These are phyloP conservation scores for Lagenaria siceraria DNA, from an alignment of 306 rosid genomes.

Conservation along the genomic window DNA sequence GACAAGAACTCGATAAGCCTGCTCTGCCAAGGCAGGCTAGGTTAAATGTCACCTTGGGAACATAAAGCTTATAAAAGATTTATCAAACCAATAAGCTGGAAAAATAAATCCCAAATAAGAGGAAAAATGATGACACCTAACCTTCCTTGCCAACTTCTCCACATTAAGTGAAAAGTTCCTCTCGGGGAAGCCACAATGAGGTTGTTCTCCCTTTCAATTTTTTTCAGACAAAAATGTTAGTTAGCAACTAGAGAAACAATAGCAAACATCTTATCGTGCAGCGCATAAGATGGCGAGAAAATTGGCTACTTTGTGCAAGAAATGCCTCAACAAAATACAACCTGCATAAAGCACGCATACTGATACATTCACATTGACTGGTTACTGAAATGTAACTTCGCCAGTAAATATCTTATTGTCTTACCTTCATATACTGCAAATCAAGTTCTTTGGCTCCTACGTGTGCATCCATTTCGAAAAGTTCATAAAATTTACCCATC, in stretches of 20 bases:
- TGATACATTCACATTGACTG: neutral
- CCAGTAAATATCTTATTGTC: slow-evolving; percentile 2
- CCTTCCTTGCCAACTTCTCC: slow-evolving; percentile 92
- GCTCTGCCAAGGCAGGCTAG: slow-evolving; percentile 16
- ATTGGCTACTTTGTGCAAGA: neutral
- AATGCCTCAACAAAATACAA: neutral
- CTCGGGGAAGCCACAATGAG: slow-evolving; percentile 98
- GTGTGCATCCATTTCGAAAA: slow-evolving; percentile 97
- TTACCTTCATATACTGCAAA: slow-evolving; percentile 91
- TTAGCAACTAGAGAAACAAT: slow-evolving; percentile 1
- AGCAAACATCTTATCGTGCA: neutral
- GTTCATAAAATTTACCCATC: slow-evolving; percentile 97
- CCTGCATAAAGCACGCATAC: neutral
- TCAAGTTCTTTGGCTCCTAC: slow-evolving; percentile 70
- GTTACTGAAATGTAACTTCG: neutral
- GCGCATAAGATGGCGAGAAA: neutral
- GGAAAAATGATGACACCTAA: slow-evolving; percentile 24
- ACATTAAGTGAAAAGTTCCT: slow-evolving; percentile 66
- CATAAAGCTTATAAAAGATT: slow-evolving; percentile 1
- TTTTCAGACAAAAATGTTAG: slow-evolving; percentile 2
- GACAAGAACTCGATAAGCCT: slow-evolving; percentile 94
- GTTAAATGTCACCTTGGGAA: slow-evolving; percentile 20
- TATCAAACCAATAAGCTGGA: neutral
- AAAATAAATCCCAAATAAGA: neutral
- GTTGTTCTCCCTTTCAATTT: slow-evolving; percentile 75